Evolutionary conservation across 1,139 yeast species (phyloP), one percentile per base, ranked within the genome.

Genomic region (Geotrichum australiense): DNA sequence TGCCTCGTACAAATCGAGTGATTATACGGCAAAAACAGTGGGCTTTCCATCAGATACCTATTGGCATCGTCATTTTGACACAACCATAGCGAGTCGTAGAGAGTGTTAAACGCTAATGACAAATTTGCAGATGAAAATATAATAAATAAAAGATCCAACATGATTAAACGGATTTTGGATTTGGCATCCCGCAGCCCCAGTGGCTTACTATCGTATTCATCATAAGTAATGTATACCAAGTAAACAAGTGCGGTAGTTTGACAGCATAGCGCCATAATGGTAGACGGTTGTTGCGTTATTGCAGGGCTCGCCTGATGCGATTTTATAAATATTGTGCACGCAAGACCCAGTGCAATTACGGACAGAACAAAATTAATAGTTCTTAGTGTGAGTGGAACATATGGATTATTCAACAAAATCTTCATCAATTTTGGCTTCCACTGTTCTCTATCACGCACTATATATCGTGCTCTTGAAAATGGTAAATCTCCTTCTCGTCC

Each of bases 101-200:
- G 67, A 1, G 96, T 80, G 58, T 86, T 81, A 63, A 87, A 87
- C 1, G 96, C 77, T 39, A 91, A 69, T 5, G 96, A 78, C 46
- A 89, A 63, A 58, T 87, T 89, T 1, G 96, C 96, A 38, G 94
- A 78, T n/a, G 89, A 78, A 56, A 89, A 84, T n/a, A 91, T 86
- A 50, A 91, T 85, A 61, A 91, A 86, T 27, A 89, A 65, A 38
- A 89, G 67, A 57, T 91, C 98, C 50, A 86, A 68, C 71, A 87
- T 69, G 42, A 75, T 70, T 46, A 87, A 71, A 54, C 86, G 71
- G 71, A 89, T 74, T 57, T 89, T 89, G 21, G 82, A 87, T 51
- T 76, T 68, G 0, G 96, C 94, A 50, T 84, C 78, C 50, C 97
- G 72, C 39, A 89, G 69, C 0, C 96, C 98, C 41, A 91, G 63